These are phyloP conservation scores for Debaryomyces prosopidis DNA, from an alignment of 805 yeast species.

Conservation along the genomic window DNA sequence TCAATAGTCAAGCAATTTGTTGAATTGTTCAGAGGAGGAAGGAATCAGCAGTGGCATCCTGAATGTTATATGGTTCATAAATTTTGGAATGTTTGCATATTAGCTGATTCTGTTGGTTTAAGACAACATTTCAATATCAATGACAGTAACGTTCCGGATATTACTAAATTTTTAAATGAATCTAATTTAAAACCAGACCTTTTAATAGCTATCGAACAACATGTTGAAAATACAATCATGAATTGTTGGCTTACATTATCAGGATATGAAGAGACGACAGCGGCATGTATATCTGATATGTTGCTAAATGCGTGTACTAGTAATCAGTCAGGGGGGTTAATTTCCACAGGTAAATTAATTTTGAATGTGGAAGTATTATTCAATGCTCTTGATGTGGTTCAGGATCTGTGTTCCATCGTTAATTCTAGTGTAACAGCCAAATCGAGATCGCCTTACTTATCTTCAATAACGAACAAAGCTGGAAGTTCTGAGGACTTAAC, in stretches of 20 bases:
- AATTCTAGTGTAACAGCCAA: neutral
- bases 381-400: conserved; percentile 63
- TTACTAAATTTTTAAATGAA: conserved; percentile 2
- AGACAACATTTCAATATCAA: conserved; percentile 16
- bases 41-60: conserved; percentile 97
- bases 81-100: conserved; percentile 88
- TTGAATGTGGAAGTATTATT: conserved; percentile 75
- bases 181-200: conserved; percentile 41
- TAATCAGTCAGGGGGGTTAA: conserved; percentile 64
- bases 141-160: conserved; percentile 9
- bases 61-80: conserved; percentile 98
- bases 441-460: neutral
- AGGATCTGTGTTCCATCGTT: conserved; percentile 17
- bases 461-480: neutral
- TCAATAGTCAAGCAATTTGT: conserved; percentile 94
- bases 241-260: conserved; percentile 86
- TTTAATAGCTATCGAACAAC: conserved; percentile 58
- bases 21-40: conserved; percentile 86
- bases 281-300: conserved; percentile 89
- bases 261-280: conserved; percentile 87
- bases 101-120: conserved; percentile 59
- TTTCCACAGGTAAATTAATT: conserved; percentile 70
- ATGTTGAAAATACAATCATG: conserved; percentile 57
- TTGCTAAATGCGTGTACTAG: conserved; percentile 77
- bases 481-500: conserved; percentile 3